Conservation (phyloP, 1,284 basidiomycete genomes). For the Cystobasidiaceae sp. region DNA sequence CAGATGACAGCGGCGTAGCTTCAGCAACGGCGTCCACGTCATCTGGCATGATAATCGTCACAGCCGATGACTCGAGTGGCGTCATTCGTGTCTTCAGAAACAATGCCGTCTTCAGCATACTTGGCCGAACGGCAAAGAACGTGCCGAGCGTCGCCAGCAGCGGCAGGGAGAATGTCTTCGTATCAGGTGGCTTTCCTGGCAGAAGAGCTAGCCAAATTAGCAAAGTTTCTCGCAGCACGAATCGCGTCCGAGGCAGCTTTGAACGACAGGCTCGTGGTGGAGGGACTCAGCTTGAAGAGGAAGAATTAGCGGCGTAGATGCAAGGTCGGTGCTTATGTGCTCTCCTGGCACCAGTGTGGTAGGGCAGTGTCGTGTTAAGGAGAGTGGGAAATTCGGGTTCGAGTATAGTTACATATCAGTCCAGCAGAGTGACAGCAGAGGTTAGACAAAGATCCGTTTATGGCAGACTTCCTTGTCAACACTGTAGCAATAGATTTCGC, state of each 20-base stretch:
- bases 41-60: conserved; percentile 35
- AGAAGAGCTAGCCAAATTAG: conserved; percentile 9
- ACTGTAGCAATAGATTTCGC: too few species aligned
- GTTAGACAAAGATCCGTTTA: too few species aligned
- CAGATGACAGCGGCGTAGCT: conserved; percentile 1
- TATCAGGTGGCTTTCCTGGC: not conserved
- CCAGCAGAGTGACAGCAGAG: too few species aligned
- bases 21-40: not conserved
- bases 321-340: too few species aligned
- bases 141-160: conserved; percentile 3
- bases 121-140: not conserved
- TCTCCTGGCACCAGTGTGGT: too few species aligned
- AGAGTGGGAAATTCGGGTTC: too few species aligned
- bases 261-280: not conserved
- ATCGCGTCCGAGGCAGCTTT: conserved; percentile 2
- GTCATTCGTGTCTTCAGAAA: conserved; percentile 39
- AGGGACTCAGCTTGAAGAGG: not conserved
- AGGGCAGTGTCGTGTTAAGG: too few species aligned
- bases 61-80: conserved; percentile 38
- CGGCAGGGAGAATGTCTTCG: not conserved
- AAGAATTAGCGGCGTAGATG: not conserved
- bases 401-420: too few species aligned
- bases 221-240: not conserved
- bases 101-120: not conserved
- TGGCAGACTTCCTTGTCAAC: too few species aligned